Conservation (phyloP, 805 yeast species). For the Yamadazyma endophytica region DNA sequence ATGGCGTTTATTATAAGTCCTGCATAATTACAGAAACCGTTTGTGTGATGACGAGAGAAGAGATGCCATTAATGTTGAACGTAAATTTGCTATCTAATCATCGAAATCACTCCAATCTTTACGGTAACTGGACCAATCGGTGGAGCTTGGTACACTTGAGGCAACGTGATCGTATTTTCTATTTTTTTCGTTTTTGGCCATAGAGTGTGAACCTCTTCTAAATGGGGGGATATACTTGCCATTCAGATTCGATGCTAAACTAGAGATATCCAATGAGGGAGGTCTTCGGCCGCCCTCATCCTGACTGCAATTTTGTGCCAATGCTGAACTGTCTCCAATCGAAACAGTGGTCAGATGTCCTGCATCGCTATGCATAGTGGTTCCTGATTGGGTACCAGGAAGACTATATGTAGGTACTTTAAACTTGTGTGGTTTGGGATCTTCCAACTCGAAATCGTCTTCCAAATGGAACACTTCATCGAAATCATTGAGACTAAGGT, state of each 20-base stretch:
- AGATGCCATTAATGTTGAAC: too few relatives aligned
- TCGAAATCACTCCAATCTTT: constrained; percentile 27
- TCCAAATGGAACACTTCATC: constrained; percentile 42
- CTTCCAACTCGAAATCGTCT: constrained; percentile 28
- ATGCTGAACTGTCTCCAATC: too few relatives aligned
- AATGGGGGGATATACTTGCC: constrained; percentile 76
- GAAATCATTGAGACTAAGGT: constrained; percentile 24
- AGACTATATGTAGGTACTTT: constrained; percentile 7
- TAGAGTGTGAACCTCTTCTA: constrained; percentile 46
- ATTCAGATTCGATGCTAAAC: constrained; percentile 16
- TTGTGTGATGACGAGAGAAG: too few relatives aligned
- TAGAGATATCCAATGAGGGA: constrained; percentile 9
- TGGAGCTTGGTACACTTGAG: constrained; percentile 1
- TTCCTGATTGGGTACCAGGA: background rate
- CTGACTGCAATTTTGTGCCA: too few relatives aligned
- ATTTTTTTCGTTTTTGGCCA: too few relatives aligned
- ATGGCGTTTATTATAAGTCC: too few relatives aligned
- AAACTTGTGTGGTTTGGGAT: background rate
- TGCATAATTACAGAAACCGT: too few relatives aligned
- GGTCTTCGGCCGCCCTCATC: constrained; percentile 11
- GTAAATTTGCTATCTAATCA: background rate
- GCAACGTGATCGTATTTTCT: background rate
- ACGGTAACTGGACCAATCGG: constrained; percentile 22
- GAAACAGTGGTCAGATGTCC: too few relatives aligned
- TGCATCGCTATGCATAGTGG: constrained; percentile 1